Conservation (phyloP, 352 stramenopile species). For the Phytophthora palmivora region DNA sequence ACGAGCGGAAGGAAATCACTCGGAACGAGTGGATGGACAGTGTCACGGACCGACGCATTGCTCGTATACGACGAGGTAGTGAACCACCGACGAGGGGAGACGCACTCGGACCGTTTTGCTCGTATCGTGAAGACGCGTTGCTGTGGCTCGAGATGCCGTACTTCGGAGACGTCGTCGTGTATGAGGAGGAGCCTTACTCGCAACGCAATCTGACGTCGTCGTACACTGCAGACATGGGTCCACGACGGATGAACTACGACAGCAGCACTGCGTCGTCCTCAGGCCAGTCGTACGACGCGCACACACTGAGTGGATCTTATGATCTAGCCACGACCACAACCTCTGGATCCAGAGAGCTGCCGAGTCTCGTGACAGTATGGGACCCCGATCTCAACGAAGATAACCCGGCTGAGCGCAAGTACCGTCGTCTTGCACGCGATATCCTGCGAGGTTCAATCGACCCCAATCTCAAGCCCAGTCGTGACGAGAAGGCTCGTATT, state of each 20-base stretch:
- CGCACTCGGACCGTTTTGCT: slow-evolving; percentile 77
- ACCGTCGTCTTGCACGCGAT: slow-evolving; percentile 97
- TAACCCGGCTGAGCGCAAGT: slow-evolving; percentile 97
- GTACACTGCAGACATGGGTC: slow-evolving; percentile 57
- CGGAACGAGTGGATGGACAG: slow-evolving; percentile 93
- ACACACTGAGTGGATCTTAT: slow-evolving; percentile 60
- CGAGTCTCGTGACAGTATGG: slow-evolving; percentile 80
- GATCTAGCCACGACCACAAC: slow-evolving; percentile 40
- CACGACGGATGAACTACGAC: slow-evolving; percentile 48
- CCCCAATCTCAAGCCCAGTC: slow-evolving; percentile 97
- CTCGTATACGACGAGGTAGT: slow-evolving; percentile 79
- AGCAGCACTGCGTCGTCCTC: slow-evolving; percentile 27
- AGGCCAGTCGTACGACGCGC: slow-evolving; percentile 42
- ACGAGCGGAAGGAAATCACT: slow-evolving; percentile 88
- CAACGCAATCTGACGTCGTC: slow-evolving; percentile 70
- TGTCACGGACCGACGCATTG: slow-evolving; percentile 87
- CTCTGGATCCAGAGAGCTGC: slow-evolving; percentile 43
- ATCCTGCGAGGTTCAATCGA: slow-evolving; percentile 97
- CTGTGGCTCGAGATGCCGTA: slow-evolving; percentile 92
- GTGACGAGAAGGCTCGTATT: slow-evolving; percentile 93
- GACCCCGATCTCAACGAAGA: slow-evolving; percentile 89
- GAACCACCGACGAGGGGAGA: slow-evolving; percentile 79
- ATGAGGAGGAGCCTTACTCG: slow-evolving; percentile 93
- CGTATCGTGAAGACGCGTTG: slow-evolving; percentile 80
- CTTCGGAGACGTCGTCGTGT: slow-evolving; percentile 92